Evolutionary conservation across 2,329 filamentous ascomycete genomes (phyloP).

Genomic region (Didymella lethalis): DNA sequence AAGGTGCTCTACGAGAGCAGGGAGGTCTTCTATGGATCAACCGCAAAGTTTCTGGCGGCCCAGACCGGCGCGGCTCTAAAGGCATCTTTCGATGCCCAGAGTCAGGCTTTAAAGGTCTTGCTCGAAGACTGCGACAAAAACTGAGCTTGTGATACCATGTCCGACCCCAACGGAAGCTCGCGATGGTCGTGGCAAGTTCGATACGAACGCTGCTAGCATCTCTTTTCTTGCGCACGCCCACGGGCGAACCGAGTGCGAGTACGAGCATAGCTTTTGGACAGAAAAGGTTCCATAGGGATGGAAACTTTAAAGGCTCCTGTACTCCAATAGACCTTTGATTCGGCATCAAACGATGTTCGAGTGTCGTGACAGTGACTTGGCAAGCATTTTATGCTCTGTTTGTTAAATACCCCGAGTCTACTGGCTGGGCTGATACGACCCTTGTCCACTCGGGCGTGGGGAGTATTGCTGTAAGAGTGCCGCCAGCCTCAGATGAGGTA

Average conservation of each 20-base stretch:
- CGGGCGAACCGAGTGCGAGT: neutral
- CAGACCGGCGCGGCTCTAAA: conserved; percentile 31
- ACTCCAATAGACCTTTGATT: neutral
- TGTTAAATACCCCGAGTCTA: conserved; percentile 4
- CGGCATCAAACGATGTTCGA: neutral
- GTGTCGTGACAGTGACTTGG: neutral
- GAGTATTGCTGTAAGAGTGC: no score
- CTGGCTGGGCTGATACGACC: conserved; percentile 9
- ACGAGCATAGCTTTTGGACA: neutral
- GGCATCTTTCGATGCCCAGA: conserved; percentile 40
- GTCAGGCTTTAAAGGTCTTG: conserved; percentile 36
- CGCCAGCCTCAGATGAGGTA: no score
- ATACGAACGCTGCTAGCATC: conserved; percentile 1
- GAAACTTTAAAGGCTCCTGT: neutral
- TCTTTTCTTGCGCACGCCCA: neutral
- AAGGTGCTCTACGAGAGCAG: conserved; percentile 43
- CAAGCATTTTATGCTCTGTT: neutral
- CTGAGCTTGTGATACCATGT: neutral
- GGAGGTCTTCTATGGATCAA: conserved; percentile 37
- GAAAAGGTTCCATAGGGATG: neutral
- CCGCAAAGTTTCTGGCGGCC: conserved; percentile 26
- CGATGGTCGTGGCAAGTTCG: neutral
- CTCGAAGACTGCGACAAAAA: conserved; percentile 22
- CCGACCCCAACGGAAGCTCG: neutral
- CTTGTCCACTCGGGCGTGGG: neutral